These are phyloP conservation scores for Cercophora samala DNA, from an alignment of 495 filamentous ascomycete genomes.

Conservation along the genomic window DNA sequence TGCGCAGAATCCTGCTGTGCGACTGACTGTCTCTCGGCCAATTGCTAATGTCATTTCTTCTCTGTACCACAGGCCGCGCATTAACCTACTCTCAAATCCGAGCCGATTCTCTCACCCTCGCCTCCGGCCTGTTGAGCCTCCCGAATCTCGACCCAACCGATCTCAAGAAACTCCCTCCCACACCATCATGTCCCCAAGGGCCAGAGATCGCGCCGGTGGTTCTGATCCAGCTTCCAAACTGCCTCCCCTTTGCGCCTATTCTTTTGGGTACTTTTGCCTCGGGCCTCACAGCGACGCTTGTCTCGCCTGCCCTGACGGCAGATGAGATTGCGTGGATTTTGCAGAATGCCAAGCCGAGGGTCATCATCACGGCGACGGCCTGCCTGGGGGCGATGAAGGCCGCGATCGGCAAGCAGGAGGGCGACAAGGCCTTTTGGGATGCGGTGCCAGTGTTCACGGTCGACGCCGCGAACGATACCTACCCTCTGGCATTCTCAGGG, in stretches of 20 bases:
- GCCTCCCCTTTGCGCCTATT: constrained; percentile 30
- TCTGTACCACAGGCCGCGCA: constrained; percentile 20
- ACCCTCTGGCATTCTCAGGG: constrained; percentile 17
- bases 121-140: constrained; percentile 24
- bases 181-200: constrained; percentile 27
- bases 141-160: constrained; percentile 26
- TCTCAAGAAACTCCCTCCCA: constrained; percentile 31
- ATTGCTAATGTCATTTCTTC: background rate
- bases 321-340: constrained; percentile 37
- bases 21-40: background rate
- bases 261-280: constrained; percentile 30
- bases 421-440: constrained; percentile 20
- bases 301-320: constrained; percentile 35
- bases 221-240: constrained; percentile 37
- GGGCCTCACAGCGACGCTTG: constrained; percentile 34
- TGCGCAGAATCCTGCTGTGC: background rate
- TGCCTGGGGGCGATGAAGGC: constrained; percentile 31
- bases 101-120: constrained; percentile 27
- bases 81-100: constrained; percentile 30
- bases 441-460: constrained; percentile 32
- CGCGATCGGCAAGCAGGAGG: constrained; percentile 23
- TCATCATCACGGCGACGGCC: constrained; percentile 33
- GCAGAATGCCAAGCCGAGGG: constrained; percentile 32
- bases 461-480: constrained; percentile 24
- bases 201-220: constrained; percentile 35